Evolutionary conservation across 768 basidiomycete genomes (phyloP).

Genomic region (Cyclocybe cylindracea): DNA sequence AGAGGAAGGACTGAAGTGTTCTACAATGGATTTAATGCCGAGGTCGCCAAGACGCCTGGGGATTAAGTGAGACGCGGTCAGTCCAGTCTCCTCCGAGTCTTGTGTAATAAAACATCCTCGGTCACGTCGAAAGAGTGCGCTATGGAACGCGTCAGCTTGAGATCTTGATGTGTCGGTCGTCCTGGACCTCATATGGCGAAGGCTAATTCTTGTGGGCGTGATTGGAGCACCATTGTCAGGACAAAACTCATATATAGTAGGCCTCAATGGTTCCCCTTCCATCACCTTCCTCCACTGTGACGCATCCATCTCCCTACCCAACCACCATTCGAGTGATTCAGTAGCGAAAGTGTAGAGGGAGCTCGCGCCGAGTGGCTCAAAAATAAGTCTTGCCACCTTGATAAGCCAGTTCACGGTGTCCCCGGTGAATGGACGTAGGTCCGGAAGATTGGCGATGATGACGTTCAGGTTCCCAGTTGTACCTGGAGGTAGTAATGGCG

Average conservation of each 20-base stretch:
- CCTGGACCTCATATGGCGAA: conserved; percentile 10
- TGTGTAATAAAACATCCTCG: conserved; percentile 1
- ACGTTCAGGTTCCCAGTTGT: conserved; percentile 14
- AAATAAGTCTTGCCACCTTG: conserved; percentile 14
- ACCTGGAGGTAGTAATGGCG: conserved; percentile 3
- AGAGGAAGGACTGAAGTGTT: conserved; percentile 16
- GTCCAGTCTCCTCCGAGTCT: not conserved
- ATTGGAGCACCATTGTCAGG: conserved; percentile 8
- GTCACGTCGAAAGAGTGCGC: conserved; percentile 12
- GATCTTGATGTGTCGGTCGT: conserved; percentile 10
- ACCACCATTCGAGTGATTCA: conserved; percentile 15
- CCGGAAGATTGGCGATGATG: conserved; percentile 9
- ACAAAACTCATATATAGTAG: conserved; percentile 19
- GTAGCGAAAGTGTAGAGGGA: conserved; percentile 20
- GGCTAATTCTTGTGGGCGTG: conserved; percentile 10
- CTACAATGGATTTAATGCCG: conserved; percentile 13
- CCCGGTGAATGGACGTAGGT: conserved; percentile 12
- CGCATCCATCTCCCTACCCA: conserved; percentile 15
- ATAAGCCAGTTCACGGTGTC: conserved; percentile 18
- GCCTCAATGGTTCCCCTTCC: conserved; percentile 13
- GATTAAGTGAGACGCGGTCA: conserved; percentile 15
- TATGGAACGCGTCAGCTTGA: conserved; percentile 9
- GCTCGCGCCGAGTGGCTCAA: conserved; percentile 18
- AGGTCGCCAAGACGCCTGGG: conserved; percentile 14
- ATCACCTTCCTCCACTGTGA: conserved; percentile 9